Evolutionary conservation across 441 rosid genomes (phyloP).

Genomic region (Lepidium campestre): DNA sequence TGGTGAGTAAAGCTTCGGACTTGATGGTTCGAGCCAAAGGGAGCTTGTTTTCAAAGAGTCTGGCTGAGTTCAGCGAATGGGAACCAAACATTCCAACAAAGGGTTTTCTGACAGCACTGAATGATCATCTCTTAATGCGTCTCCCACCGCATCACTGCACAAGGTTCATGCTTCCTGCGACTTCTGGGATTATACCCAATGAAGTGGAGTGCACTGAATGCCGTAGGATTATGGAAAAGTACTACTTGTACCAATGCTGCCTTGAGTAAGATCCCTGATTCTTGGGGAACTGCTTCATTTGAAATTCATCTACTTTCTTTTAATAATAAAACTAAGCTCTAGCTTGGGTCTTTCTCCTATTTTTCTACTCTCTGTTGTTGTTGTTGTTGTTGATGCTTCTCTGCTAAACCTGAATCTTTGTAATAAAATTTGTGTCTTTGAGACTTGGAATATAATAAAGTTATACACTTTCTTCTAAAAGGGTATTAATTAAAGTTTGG

Average conservation of each 20-base stretch:
- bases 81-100: conserved; percentile 29
- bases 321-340: conserved; percentile 8
- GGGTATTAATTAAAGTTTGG: not conserved
- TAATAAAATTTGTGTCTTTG: conserved; percentile 23
- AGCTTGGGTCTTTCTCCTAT: conserved; percentile 2
- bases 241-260: conserved; percentile 57
- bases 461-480: no score
- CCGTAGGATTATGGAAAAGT: conserved; percentile 53
- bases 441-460: not conserved
- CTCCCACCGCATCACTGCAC: conserved; percentile 57
- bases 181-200: conserved; percentile 46
- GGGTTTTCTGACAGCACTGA: conserved; percentile 49
- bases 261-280: conserved; percentile 35
- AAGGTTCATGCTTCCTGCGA: conserved; percentile 46
- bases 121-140: conserved; percentile 40
- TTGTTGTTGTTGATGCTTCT: conserved; percentile 7
- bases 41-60: conserved; percentile 27
- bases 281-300: not conserved
- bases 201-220: conserved; percentile 58
- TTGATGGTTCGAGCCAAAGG: conserved; percentile 49
- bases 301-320: not conserved
- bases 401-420: conserved; percentile 3
- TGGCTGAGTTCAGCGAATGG: conserved; percentile 41
- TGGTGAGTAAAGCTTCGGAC: conserved; percentile 42
- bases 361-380: conserved; percentile 2